Base-by-base conservation (phyloP, 2,329 filamentous ascomycete species). In the Ceratocystis eucalypticola region DNA sequence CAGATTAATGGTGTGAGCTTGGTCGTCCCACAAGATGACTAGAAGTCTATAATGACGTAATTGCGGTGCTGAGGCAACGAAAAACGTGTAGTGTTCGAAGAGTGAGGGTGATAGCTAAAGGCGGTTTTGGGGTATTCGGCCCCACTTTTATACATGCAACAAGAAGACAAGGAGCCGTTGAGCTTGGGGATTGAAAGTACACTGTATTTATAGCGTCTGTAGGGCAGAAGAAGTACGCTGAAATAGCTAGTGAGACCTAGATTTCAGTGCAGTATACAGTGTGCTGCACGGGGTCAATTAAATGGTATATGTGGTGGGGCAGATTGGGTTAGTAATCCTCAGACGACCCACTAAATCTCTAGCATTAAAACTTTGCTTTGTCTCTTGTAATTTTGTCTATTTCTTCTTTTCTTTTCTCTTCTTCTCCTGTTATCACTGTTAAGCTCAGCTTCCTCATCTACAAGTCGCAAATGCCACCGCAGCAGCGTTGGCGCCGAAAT, bases 331-430 rank as follows among this genome's bases (percentile, higher is more conserved):
- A 64, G 45, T 64, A 53, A 64, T 53, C 62, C 10, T 20, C 20
- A n/a, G 5, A 22, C 59, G 66, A 33, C 64, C 66, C 66, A 68
- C 66, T 68, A 44, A 68, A 68, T 59, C 63, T 15, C 55, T 33
- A 37, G 55, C 48, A 37, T 68, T 64, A 68, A 68, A 68, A 68
- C 64, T 65, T 66, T 46, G 48, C 48, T 15, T 46, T 17, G 50
- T 61, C 44, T 59, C 20, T 25, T 53, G n/a, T 37, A 22, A 10
- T n/a, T 22, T 50, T 53, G 66, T 61, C 64, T 48, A 63, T 65
- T 67, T 69, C 69, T 68, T 67, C 65, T 67, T 69, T 62, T 46
- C 67, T 64, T 61, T n/a, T 53, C 67, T 61, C 53, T 57, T 64
- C 70, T 64, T 53, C 62, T 67, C 25, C 66, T 45, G 66, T 65